Conservation (phyloP, 208 protist genomes). For the Acanthamoeba divionensis region DNA sequence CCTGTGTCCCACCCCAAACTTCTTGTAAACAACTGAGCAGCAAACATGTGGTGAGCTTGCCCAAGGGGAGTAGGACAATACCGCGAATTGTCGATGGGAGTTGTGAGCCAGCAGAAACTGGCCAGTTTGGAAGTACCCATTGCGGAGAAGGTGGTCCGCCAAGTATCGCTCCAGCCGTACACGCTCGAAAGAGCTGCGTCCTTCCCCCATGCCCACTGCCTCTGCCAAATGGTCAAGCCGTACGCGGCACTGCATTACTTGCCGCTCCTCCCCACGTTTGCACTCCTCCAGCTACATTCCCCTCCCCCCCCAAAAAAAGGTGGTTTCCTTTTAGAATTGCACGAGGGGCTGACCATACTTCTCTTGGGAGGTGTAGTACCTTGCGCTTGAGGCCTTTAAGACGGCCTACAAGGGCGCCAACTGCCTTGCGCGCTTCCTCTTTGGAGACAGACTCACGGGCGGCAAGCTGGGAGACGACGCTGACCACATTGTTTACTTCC, state of each 20-base stretch:
- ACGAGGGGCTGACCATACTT: neutral
- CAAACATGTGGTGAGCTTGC: too few species aligned
- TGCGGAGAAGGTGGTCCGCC: slow-evolving; percentile 40
- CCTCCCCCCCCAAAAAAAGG: too few species aligned
- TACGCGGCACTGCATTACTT: neutral
- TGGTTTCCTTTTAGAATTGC: too few species aligned
- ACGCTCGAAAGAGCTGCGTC: neutral
- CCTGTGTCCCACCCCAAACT: neutral
- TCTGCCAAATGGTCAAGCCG: neutral
- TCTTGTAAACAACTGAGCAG: too few species aligned
- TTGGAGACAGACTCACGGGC: neutral
- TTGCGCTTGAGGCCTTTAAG: slow-evolving; percentile 52
- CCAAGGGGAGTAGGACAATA: too few species aligned
- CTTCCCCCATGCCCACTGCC: neutral
- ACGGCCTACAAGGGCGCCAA: neutral
- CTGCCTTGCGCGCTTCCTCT: neutral
- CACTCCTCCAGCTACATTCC: neutral
- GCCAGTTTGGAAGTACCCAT: neutral
- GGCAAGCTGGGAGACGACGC: neutral
- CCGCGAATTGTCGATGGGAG: too few species aligned
- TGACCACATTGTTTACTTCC: neutral
- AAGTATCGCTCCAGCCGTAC: neutral
- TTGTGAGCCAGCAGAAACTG: neutral
- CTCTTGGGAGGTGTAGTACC: neutral
- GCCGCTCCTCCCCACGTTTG: neutral